Evolutionary conservation across 106 monocot genomes (phyloP).

Genomic region (Acanthochlamys bracteata): DNA sequence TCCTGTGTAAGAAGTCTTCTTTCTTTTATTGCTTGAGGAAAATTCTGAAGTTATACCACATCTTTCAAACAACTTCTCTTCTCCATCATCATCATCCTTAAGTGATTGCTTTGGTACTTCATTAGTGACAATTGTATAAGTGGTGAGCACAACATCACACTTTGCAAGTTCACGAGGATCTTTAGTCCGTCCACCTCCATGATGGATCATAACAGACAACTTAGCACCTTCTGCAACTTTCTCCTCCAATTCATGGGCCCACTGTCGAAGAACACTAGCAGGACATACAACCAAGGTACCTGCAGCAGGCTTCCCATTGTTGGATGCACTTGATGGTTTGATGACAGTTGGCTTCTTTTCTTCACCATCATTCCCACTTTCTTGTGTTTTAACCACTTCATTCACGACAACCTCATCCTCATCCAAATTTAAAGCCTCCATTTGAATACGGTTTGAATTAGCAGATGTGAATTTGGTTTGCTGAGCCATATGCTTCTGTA

Average conservation of each 20-base stretch:
- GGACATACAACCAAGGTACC: conserved; percentile 96
- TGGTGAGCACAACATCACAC: conserved; percentile 90
- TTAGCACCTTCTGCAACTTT: conserved; percentile 68
- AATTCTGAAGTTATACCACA: too few relatives aligned
- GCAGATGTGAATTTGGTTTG: conserved; percentile 55
- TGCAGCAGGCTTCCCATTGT: conserved; percentile 59
- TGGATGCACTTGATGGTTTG: conserved; percentile 10
- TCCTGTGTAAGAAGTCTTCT: too few relatives aligned
- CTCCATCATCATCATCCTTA: conserved; percentile 57
- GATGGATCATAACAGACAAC: conserved; percentile 71
- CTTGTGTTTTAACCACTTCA: too few relatives aligned
- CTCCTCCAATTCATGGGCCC: conserved; percentile 76
- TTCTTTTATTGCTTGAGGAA: too few relatives aligned
- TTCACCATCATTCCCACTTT: conserved; percentile 62
- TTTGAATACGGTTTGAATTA: conserved; percentile 13
- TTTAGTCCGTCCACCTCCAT: conserved; percentile 84
- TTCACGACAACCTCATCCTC: too few relatives aligned
- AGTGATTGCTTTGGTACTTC: conserved; percentile 69
- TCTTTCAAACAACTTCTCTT: too few relatives aligned
- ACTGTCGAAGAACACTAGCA: conserved; percentile 93
- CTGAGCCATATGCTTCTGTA: too few relatives aligned
- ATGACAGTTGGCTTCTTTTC: conserved; percentile 12
- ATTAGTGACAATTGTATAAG: conserved; percentile 93
- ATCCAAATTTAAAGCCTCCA: conserved; percentile 58
- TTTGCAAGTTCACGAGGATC: conserved; percentile 79